Conservation (phyloP, 148 eudicot species). For the Spergularia marina region DNA sequence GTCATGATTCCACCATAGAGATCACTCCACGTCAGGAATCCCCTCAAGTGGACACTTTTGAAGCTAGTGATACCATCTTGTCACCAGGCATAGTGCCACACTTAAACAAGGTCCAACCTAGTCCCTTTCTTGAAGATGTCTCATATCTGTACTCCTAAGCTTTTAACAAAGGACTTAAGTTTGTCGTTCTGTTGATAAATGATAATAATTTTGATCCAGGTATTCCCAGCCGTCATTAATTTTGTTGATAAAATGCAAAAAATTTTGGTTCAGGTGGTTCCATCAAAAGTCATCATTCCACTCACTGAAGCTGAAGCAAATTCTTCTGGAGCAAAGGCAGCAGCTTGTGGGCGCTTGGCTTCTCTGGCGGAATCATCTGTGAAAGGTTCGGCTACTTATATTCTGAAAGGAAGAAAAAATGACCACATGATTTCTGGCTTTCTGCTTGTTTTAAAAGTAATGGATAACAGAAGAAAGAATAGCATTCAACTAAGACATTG, state of each 20-base stretch:
- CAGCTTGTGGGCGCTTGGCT: constrained; percentile 80
- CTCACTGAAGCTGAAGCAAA: constrained; percentile 59
- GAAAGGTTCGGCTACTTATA: constrained; percentile 47
- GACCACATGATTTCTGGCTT: background rate
- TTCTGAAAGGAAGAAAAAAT: background rate
- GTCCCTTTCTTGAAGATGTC: constrained; percentile 12
- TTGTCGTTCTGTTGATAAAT: constrained; percentile 3
- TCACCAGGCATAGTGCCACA: constrained; percentile 28
- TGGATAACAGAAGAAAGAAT: background rate
- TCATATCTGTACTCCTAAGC: constrained; percentile 5
- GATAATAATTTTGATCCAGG: constrained; percentile 29
- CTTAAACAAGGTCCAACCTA: constrained; percentile 38
- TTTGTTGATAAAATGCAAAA: constrained; percentile 25
- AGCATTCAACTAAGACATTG: background rate
- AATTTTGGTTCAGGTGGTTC: constrained; percentile 47
- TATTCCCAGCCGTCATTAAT: constrained; percentile 24
- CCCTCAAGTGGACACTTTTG: constrained; percentile 23
- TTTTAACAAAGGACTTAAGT: background rate
- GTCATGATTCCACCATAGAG: constrained; percentile 27
- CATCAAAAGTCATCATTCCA: constrained; percentile 47
- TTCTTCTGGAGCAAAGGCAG: constrained; percentile 86
- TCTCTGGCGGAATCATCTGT: constrained; percentile 61
- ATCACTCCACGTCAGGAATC: constrained; percentile 27
- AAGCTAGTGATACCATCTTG: constrained; percentile 26
- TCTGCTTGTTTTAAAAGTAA: background rate